Percentiles rank a stretch among this genome's conserved stretches.
Conservation (phyloP, 768 basidiomycete genomes). For the Multifurca ochricompacta region DNA sequence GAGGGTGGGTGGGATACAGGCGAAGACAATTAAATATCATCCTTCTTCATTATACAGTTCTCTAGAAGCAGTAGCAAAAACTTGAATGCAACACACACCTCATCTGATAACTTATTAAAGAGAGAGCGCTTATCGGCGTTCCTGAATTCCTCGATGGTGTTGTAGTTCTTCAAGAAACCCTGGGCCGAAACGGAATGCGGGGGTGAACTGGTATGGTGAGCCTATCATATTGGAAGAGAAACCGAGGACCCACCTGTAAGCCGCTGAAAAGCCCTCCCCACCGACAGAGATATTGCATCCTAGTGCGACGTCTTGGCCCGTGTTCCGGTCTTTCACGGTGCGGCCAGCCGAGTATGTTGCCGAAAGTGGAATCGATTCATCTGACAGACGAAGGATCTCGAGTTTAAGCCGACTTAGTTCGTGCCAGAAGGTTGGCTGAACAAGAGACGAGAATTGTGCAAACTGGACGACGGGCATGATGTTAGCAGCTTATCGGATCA, state of each 20-base stretch:
- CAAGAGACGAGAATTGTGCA: constrained; percentile 76
- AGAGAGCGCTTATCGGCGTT: constrained; percentile 81
- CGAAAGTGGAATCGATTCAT: constrained; percentile 53
- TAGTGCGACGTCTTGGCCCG: constrained; percentile 64
- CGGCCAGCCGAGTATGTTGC: constrained; percentile 69
- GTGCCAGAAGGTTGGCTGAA: constrained; percentile 92
- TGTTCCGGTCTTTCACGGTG: constrained; percentile 67
- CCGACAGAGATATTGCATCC: constrained; percentile 60
- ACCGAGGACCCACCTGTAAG: constrained; percentile 34
- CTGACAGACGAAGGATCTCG: constrained; percentile 78
- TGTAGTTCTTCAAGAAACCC: constrained; percentile 88
- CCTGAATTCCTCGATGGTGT: constrained; percentile 95
- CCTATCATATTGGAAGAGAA: not conserved
- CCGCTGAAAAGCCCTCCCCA: constrained; percentile 52
- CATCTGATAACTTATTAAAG: constrained; percentile 63
- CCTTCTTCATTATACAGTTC: too few species aligned
- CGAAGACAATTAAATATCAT: too few species aligned
- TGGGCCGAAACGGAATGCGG: constrained; percentile 42
- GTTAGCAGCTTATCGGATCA: not conserved
- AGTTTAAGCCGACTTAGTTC: constrained; percentile 84
- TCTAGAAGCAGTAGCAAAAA: not conserved
- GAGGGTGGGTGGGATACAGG: not conserved
- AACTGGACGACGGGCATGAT: constrained; percentile 75
- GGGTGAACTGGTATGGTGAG: constrained; percentile 32
- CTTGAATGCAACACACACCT: constrained; percentile 43